A percentile compares a stretch with the other conserved stretches of the same genome.
Conservation (phyloP, 2,329 filamentous ascomycete species). For the Chalaropsis ovoidea region DNA sequence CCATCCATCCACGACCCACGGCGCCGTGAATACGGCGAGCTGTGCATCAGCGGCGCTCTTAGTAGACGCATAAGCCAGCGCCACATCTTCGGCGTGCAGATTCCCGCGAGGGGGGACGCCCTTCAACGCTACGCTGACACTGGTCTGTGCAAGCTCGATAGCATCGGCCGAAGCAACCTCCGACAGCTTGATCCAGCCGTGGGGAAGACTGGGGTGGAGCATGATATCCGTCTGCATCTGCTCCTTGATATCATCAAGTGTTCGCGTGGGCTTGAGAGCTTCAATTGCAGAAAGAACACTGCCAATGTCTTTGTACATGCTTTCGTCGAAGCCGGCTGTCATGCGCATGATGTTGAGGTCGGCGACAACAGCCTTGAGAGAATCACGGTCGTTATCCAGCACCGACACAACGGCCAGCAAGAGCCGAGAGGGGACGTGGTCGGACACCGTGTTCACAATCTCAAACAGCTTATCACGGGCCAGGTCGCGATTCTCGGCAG, state of each 20-base stretch:
- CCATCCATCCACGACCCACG: constrained; percentile 65
- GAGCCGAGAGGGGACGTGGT: constrained; percentile 69
- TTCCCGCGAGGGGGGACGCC: constrained; percentile 62
- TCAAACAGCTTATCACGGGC: constrained; percentile 73
- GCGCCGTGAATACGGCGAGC: constrained; percentile 65
- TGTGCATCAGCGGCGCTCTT: constrained; percentile 64
- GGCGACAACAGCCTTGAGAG: constrained; percentile 65
- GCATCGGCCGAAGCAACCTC: constrained; percentile 45
- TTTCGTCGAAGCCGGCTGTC: constrained; percentile 49
- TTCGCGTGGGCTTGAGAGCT: constrained; percentile 41
- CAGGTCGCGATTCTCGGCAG: constrained; percentile 59
- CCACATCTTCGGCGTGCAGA: constrained; percentile 58
- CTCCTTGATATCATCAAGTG: constrained; percentile 43
- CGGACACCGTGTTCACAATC: constrained; percentile 61
- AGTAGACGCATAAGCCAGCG: constrained; percentile 63
- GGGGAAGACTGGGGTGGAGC: constrained; percentile 66
- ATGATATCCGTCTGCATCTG: constrained; percentile 70
- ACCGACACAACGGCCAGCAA: constrained; percentile 77
- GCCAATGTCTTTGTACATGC: constrained; percentile 59
- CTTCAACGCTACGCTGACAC: constrained; percentile 51
- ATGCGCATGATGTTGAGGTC: constrained; percentile 66
- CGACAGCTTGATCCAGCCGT: constrained; percentile 71
- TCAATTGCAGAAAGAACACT: constrained; percentile 68
- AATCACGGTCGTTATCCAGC: constrained; percentile 68
- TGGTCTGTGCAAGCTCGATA: constrained; percentile 66